phyloP scores from a whole-genome alignment of 768 basidiomycete species.

The Gautieria morchelliformis region DNA sequence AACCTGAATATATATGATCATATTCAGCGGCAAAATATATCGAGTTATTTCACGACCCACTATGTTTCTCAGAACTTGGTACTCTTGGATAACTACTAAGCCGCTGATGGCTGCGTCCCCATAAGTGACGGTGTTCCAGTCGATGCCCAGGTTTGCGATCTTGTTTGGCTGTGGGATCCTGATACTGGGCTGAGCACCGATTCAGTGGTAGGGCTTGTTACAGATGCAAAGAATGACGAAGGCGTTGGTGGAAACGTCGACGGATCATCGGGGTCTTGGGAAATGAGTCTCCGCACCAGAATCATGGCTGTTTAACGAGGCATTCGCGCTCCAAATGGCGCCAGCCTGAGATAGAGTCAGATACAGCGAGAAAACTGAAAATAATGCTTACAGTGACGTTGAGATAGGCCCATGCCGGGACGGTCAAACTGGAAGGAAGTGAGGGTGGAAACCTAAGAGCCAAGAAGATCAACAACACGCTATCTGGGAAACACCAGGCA shows the following conservation, averaged over 20 bases:
- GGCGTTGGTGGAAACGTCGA: not conserved
- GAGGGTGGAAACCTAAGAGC: not conserved
- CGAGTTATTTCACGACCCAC: no score
- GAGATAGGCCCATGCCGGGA: slow-evolving; percentile 1
- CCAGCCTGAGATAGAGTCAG: not conserved
- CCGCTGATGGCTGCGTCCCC: no score
- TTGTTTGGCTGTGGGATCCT: no score
- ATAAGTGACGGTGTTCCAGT: no score
- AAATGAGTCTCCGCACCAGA: no score
- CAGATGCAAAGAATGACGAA: not conserved
- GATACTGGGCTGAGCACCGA: no score
- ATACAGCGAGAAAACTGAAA: not conserved
- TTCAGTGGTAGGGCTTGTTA: not conserved
- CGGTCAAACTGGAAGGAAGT: not conserved
- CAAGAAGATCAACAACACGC: not conserved
- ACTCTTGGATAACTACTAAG: no score
- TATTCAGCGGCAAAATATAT: no score
- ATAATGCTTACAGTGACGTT: not conserved
- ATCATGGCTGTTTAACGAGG: not conserved
- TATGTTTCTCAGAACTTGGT: no score
- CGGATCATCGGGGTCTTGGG: not conserved
- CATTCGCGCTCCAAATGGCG: not conserved
- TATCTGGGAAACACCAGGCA: not conserved
- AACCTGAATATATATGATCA: no score
- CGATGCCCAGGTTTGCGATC: no score